Conservation (phyloP, 306 rosid genomes). For the Quercus agrifolia region DNA sequence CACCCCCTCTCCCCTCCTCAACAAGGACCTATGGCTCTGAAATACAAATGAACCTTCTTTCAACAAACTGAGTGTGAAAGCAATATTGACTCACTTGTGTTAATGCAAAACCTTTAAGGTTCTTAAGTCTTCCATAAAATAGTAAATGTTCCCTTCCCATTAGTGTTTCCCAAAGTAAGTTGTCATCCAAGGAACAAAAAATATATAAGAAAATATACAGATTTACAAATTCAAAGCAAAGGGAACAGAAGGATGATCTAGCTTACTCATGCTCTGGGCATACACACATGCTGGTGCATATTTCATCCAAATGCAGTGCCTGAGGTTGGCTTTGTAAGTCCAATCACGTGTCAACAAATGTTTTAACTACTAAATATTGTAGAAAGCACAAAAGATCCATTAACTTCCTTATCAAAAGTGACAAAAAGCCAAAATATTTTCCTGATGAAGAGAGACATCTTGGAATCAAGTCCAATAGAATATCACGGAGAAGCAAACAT, state of each 20-base stretch:
- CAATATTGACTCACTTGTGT: slow-evolving; percentile 48
- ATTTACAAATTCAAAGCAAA: neutral
- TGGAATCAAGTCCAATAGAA: too few species aligned
- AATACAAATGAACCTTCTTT: neutral
- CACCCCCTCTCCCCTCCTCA: too few species aligned
- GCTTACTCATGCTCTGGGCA: slow-evolving; percentile 91
- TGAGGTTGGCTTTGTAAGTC: slow-evolving; percentile 73
- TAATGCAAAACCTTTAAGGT: slow-evolving; percentile 66
- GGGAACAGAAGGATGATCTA: neutral
- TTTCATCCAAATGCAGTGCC: slow-evolving; percentile 69
- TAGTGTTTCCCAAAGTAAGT: slow-evolving; percentile 81
- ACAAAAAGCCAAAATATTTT: too few species aligned
- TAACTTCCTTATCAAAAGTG: slow-evolving; percentile 1
- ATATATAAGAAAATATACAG: neutral
- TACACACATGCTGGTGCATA: slow-evolving; percentile 93
- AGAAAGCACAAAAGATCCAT: neutral
- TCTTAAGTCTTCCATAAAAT: slow-evolving; percentile 89
- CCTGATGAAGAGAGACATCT: too few species aligned
- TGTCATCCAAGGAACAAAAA: slow-evolving; percentile 11
- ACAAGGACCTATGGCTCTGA: neutral
- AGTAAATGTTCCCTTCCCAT: slow-evolving; percentile 86
- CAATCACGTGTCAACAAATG: slow-evolving; percentile 61
- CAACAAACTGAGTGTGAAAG: neutral
- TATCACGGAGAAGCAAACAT: too few species aligned
- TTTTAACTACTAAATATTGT: neutral